Conservation (phyloP, 345 rosid species). For the Rhizophora apiculata region DNA sequence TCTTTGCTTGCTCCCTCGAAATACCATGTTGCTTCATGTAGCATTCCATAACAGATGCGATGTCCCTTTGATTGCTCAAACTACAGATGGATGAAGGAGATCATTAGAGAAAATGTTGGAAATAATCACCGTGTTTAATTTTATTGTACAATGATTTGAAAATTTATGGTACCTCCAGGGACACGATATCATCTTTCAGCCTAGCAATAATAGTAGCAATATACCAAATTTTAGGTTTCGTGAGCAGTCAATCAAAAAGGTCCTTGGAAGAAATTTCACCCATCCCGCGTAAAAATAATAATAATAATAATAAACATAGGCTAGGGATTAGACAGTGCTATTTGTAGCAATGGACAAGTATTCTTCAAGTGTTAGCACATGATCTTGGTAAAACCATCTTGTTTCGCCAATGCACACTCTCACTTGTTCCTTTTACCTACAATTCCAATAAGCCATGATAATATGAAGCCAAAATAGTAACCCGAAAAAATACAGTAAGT, state of each 20-base stretch:
- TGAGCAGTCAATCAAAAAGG: conserved; percentile 13
- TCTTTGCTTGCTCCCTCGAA: neutral
- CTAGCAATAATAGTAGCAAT: neutral
- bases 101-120: too few species aligned
- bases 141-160: too few species aligned
- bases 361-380: conserved; percentile 14
- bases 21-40: conserved; percentile 14
- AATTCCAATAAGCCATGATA: too few species aligned
- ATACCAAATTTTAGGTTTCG: neutral
- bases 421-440: conserved; percentile 11
- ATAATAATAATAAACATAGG: too few species aligned
- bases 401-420: conserved; percentile 4
- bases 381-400: conserved; percentile 3
- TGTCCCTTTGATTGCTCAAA: conserved; percentile 14
- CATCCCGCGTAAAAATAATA: conserved; percentile 1
- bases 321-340: neutral
- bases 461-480: too few species aligned
- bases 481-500: too few species aligned
- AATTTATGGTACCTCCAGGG: neutral
- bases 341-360: neutral
- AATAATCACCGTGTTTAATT: too few species aligned
- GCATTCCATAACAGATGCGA: conserved; percentile 8
- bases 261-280: neutral
- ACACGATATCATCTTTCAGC: conserved; percentile 7
- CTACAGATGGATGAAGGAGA: too few species aligned